phyloP scores from a whole-genome alignment of 2,329 filamentous ascomycete species.

The Alternaria consortialis region DNA sequence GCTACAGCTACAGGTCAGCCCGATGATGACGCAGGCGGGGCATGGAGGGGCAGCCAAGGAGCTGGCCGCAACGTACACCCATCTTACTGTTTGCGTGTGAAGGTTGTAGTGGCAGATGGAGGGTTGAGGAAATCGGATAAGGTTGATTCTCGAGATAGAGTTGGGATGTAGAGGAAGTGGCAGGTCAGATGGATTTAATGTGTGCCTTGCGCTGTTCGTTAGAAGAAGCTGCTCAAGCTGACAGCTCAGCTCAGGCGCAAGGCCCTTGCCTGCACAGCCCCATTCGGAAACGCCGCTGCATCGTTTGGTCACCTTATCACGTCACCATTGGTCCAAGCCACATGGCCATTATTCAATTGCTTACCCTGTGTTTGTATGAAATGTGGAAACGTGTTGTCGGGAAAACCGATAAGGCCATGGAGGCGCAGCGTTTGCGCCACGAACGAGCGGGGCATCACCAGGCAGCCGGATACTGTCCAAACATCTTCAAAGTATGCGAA shows the following conservation, averaged over 20 bases:
- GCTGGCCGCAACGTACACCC: slow-evolving; percentile 29
- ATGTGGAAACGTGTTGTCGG: slow-evolving; percentile 12
- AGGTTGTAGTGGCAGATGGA: background rate
- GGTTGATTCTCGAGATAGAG: slow-evolving; percentile 17
- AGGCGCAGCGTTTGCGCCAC: background rate
- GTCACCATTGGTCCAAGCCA: background rate
- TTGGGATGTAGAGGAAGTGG: slow-evolving; percentile 14
- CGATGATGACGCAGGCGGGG: slow-evolving; percentile 30
- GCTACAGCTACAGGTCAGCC: slow-evolving; percentile 48
- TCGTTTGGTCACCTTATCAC: background rate
- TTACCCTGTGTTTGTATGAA: slow-evolving; percentile 9
- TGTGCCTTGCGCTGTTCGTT: slow-evolving; percentile 16
- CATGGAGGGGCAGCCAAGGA: slow-evolving; percentile 30
- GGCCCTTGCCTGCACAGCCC: slow-evolving; percentile 11
- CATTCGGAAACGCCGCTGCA: slow-evolving; percentile 8
- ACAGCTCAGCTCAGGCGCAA: background rate
- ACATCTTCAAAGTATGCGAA: background rate
- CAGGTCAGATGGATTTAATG: slow-evolving; percentile 21
- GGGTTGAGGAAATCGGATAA: slow-evolving; percentile 2
- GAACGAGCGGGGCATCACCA: slow-evolving; percentile 24
- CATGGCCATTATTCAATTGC: slow-evolving; percentile 7
- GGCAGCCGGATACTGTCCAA: slow-evolving; percentile 6
- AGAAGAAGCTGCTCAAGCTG: slow-evolving; percentile 1
- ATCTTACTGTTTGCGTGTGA: slow-evolving; percentile 14
- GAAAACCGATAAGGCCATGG: slow-evolving; percentile 3